Evolutionary conservation across 257 asterid genomes (phyloP), one percentile per base, ranked within the genome.

Genomic region (Jacaranda mimosifolia): DNA sequence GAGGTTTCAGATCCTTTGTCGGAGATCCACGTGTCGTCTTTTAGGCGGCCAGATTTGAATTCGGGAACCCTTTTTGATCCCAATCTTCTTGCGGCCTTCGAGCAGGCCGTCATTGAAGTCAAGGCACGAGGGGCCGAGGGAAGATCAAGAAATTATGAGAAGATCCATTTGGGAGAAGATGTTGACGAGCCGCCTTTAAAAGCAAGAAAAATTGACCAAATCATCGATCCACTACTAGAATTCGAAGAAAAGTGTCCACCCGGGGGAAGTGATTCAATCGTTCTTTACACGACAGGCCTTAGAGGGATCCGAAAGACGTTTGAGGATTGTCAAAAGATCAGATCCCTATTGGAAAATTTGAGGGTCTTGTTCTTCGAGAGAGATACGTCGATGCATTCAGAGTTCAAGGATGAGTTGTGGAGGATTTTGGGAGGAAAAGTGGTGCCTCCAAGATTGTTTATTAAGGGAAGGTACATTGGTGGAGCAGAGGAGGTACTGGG

Each of bases 381-480:
- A 40, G 99, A 96, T 38, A 73, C 91, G 4, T 96, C 97, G 32
- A 93, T 96, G 99, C 99, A 96, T 71, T 84, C 85, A 21, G 98
- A 82, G 83, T 96, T 67, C 53, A 96, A 70, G 85, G 97, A 88
- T 7, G 99, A 96, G 79, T 3, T 96, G 77, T 91, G 97, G 96
- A 85, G 80, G 73, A 60, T 81, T 6, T 77, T 89, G 77, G 97
- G 85, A 0, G 86, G 86, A 14, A 91, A 88, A 84, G 62, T 81
- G 1, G 74, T 87, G 52, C 96, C 97, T 8, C 99, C 99, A 9
- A 88, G 92, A 69, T 63, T 96, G 84, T 96, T 96, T 55, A 80
- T 96, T 0, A 90, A 88, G 81, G 99, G 99, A 35, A 91, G 99
- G 77, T 90, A 91, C 86, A 83, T 96, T 35, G 99, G 99, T 4